phyloP scores from a whole-genome alignment of 371 early-diverging fungal genomes.

The Rhizopus microsporus region DNA sequence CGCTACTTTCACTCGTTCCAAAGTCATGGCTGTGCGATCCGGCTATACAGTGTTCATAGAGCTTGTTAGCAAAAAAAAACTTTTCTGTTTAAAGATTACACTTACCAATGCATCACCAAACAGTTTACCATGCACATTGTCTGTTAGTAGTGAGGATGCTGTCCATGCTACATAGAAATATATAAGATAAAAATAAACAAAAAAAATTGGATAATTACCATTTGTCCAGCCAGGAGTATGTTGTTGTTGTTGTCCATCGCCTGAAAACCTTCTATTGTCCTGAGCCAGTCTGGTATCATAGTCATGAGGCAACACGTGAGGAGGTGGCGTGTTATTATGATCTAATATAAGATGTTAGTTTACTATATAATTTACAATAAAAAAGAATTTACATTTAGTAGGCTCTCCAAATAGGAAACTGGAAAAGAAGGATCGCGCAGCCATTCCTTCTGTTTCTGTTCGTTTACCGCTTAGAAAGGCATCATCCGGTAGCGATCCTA shows the following conservation, averaged over 20 bases:
- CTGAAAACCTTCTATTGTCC: conserved; percentile 17
- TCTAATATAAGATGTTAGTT: background rate
- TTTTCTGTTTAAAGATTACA: background rate
- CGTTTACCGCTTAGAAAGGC: background rate
- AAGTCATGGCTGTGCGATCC: conserved; percentile 20
- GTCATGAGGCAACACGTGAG: conserved; percentile 8
- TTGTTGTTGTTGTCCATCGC: conserved; percentile 2
- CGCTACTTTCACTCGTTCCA: conserved; percentile 29
- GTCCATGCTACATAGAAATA: conserved; percentile 27
- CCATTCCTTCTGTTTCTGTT: background rate
- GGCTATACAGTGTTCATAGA: conserved; percentile 11
- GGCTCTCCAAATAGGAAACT: conserved; percentile 49
- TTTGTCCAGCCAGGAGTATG: conserved; percentile 17
- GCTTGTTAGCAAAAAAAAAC: background rate
- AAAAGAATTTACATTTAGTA: background rate
- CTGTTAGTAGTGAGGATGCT: conserved; percentile 36
- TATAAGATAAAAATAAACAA: background rate
- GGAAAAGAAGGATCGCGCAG: conserved; percentile 40
- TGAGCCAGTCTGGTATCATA: conserved; percentile 13
- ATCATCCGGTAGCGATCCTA: conserved; percentile 5
- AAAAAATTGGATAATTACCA: conserved; percentile 7
- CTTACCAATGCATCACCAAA: conserved; percentile 49
- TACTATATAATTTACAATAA: background rate
- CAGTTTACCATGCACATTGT: conserved; percentile 39
- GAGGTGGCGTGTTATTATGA: background rate